Base-by-base conservation (phyloP, 2,329 filamentous ascomycete genomes). In the Ceratocystis smalleyi region DNA sequence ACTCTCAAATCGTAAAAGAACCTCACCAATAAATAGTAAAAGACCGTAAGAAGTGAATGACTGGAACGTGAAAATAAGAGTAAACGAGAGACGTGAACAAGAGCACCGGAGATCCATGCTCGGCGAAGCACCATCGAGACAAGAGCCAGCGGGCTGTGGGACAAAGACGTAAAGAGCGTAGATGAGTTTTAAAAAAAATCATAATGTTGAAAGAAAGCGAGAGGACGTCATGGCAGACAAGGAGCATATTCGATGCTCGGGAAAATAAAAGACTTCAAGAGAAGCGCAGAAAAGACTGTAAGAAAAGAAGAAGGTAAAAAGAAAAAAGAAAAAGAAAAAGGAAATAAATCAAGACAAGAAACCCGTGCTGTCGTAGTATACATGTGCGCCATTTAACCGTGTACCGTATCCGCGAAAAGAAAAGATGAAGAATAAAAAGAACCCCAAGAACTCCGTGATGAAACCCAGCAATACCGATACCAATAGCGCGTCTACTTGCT, bases 291-390 rank as follows among this genome's bases (percentile, higher is more conserved):
- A 22, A 62, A 62, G 55, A 30, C 3, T 8, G 19, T 63, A 62
- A 30, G 32, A 60, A 61, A 43, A n/a, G 30, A 54, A 27, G 40
- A 59, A 35, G 35, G 22, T 17, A 35, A 64, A 24, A 27, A 51
- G 67, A 63, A 62, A 59, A 54, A 43, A 45, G 43, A 17, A 63
- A 43, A 61, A 68, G 61, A 24, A 61, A 57, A 63, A 63, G 54
- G 61, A 47, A 47, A 10, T 62, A 51, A 15, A 30, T 24, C 55
- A 62, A 51, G 12, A 57, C 22, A 27, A 65, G 24, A 47, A 62
- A 22, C 30, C 47, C 61, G 32, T 61, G 62, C 35, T 64, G 51
- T 64, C 61, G 51, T 64, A 51, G 54, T 64, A 51, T 51, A 51
- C 55, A 51, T 64, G n/a, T 40, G 54, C 55, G 24, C 57, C 54